Evolutionary conservation across 106 monocot genomes (phyloP).

Genomic region (Acorus gramineus): DNA sequence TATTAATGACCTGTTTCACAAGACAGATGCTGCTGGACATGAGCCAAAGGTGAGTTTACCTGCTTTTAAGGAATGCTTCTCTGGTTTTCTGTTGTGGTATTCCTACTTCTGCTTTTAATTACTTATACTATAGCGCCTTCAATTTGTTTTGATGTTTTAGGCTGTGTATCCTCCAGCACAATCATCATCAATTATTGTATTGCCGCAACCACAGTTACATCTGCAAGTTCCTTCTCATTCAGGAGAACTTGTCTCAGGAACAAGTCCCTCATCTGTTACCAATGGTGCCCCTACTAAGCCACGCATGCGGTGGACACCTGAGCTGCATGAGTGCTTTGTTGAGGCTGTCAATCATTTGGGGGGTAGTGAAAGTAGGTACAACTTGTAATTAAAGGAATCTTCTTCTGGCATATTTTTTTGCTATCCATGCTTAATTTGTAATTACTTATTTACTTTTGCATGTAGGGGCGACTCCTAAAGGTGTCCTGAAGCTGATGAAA

Average conservation of each 20-base stretch:
- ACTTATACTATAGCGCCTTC: neutral
- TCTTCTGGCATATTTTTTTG: neutral
- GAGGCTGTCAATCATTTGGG: constrained; percentile 84
- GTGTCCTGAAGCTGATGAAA: constrained; percentile 85
- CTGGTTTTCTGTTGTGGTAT: neutral
- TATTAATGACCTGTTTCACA: constrained; percentile 14
- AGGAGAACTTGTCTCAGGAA: constrained; percentile 16
- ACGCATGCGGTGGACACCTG: constrained; percentile 85
- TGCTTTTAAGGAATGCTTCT: neutral
- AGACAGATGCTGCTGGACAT: constrained; percentile 3
- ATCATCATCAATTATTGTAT: constrained; percentile 11
- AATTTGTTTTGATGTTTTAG: constrained; percentile 11
- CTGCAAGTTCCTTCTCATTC: constrained; percentile 34
- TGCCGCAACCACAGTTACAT: constrained; percentile 13
- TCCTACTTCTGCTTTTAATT: neutral
- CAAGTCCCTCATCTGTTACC: constrained; percentile 26
- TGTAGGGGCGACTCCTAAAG: constrained; percentile 88
- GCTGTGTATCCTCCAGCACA: constrained; percentile 11
- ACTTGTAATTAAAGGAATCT: neutral
- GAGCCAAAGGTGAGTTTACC: constrained; percentile 3
- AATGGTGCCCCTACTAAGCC: constrained; percentile 32
- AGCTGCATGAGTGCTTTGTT: constrained; percentile 78
- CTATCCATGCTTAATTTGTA: neutral
- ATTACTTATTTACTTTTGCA: neutral
- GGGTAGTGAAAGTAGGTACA: constrained; percentile 74